Base-by-base conservation (phyloP, 345 rosid species). In the Salix purpurea region DNA sequence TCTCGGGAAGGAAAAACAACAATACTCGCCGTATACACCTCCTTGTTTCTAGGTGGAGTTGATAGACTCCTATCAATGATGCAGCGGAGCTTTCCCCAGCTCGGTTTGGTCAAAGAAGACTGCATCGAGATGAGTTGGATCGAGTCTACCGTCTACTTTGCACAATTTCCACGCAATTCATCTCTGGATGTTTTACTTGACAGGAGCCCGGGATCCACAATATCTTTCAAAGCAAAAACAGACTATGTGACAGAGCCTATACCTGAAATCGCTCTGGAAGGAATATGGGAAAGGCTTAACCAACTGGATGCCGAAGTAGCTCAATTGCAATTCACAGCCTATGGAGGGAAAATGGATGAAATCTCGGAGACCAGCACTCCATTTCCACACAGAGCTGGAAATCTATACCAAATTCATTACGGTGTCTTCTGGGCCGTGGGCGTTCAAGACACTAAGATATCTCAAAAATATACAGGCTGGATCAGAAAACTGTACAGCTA, bases 331-430 rank as follows among this genome's bases (percentile, higher is more conserved):
- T 89, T 79, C 73, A 88, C 77, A 44, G 88, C 96, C 0, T 88
- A 91, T 8, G 96, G 93, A 1, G 91, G 96, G 0, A 86, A 76
- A 74, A 91, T 89, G 96, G 42, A 60, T 11, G 85, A 91, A 79
- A 86, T 91, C 21, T 67, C 89, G 0, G 76, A 78, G 50, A 12
- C 50, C 4, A 44, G 50, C 50, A 44, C 13, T 44, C 50, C 50
- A 44, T 44, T 44, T 44, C 96, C 96, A 0, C 96, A 91, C 34
- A 73, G 90, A 48, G 82, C 85, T 0, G 92, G 92, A 12, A 86
- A 87, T 65, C 67, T 90, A 69, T 91, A 23, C 73, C 86, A 86
- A 60, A 79, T 91, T 6, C 83, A 83, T 70, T 84, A 88, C 68
- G 4, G 66, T 1, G 64, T 81, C 19, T 65, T 30, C 16, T 90